Conservation (phyloP, 495 filamentous ascomycete genomes). For the Lepraria neglecta region DNA sequence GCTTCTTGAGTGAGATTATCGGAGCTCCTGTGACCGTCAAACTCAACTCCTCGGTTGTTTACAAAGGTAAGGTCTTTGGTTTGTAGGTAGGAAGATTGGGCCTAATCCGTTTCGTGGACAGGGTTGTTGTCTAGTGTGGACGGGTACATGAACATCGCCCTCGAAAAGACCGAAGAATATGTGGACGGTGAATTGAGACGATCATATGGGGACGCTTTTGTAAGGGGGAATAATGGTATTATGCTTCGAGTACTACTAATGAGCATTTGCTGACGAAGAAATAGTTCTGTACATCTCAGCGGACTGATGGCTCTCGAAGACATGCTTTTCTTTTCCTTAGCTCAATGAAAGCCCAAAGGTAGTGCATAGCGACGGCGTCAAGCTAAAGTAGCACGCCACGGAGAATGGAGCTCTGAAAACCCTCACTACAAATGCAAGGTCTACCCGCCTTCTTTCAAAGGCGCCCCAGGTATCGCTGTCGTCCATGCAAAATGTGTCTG, state of each 20-base stretch:
- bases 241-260: slow-evolving; percentile 10
- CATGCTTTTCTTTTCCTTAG: not conserved
- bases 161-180: slow-evolving; percentile 90
- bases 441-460: slow-evolving; percentile 24
- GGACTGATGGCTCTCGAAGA: slow-evolving; percentile 37
- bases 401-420: no score
- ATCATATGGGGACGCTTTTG: slow-evolving; percentile 90
- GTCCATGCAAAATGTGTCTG: slow-evolving; percentile 50
- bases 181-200: slow-evolving; percentile 73
- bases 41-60: slow-evolving; percentile 90
- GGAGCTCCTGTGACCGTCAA: slow-evolving; percentile 89
- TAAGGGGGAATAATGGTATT: slow-evolving; percentile 90
- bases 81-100: no score
- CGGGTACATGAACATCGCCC: slow-evolving; percentile 98
- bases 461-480: slow-evolving; percentile 26
- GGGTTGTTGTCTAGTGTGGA: slow-evolving; percentile 62
- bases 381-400: not conserved
- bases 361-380: slow-evolving; percentile 6
- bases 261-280: slow-evolving; percentile 5
- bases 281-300: slow-evolving; percentile 71
- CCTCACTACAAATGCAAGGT: not conserved
- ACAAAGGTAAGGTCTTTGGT: no score
- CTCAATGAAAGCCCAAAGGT: not conserved
- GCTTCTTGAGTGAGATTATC: slow-evolving; percentile 87
- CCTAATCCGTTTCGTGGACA: no score